phyloP scores from a whole-genome alignment of 1,139 yeast species.

The Williopsis jadinii region DNA sequence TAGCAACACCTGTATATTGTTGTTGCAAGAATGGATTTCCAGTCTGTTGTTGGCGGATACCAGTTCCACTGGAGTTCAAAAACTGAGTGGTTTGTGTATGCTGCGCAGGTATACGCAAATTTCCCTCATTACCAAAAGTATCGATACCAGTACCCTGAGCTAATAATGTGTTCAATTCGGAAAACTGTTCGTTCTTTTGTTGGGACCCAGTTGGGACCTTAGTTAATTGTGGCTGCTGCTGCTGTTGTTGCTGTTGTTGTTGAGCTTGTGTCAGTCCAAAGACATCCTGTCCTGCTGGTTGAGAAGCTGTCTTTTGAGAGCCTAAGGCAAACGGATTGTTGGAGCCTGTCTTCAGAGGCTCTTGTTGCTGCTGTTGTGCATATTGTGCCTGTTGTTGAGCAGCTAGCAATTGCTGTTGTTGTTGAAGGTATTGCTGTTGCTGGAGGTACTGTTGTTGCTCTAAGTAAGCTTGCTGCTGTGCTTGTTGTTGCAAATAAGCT shows the following conservation, averaged over 20 bases:
- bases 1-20: conserved; percentile 70
- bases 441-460: conserved; percentile 29
- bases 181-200: conserved; percentile 44
- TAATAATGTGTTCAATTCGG: conserved; percentile 71
- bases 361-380: conserved; percentile 25
- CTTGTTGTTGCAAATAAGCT: conserved; percentile 14
- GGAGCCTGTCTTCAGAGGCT: conserved; percentile 55
- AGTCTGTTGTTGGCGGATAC: conserved; percentile 49
- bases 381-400: conserved; percentile 19
- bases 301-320: conserved; percentile 14
- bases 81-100: conserved; percentile 78
- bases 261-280: conserved; percentile 1
- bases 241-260: conserved; percentile 26
- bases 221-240: conserved; percentile 28
- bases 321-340: conserved; percentile 84
- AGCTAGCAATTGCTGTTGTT: conserved; percentile 21
- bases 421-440: conserved; percentile 23
- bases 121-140: conserved; percentile 94
- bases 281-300: conserved; percentile 10
- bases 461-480: conserved; percentile 27
- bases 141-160: conserved; percentile 90
- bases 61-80: conserved; percentile 84
- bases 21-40: conserved; percentile 62
- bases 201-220: conserved; percentile 41
- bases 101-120: conserved; percentile 84